phyloP scores from a whole-genome alignment of 1,284 basidiomycete species.

The Cutaneotrichosporon cutaneum region DNA sequence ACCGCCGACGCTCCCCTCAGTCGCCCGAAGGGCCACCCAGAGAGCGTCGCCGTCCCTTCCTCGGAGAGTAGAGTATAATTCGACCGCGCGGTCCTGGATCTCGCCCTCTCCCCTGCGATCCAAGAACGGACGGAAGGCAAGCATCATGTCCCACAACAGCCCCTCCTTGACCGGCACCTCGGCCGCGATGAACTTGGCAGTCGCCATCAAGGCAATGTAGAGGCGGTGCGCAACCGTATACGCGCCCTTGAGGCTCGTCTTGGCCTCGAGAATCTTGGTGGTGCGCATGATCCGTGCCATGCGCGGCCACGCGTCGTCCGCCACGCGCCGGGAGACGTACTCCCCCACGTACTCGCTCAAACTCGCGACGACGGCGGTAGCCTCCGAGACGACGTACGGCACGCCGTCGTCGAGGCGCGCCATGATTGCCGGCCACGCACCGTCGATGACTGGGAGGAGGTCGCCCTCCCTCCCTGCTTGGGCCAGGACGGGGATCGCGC shows the following conservation, averaged over 20 bases:
- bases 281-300: conserved; percentile 63
- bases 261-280: conserved; percentile 62
- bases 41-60: conserved; percentile 71
- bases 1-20: conserved; percentile 31
- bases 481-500: conserved; percentile 71
- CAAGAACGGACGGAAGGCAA: conserved; percentile 72
- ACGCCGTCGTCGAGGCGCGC: conserved; percentile 72
- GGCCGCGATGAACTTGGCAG: conserved; percentile 65
- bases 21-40: conserved; percentile 71
- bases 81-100: conserved; percentile 64
- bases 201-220: conserved; percentile 67
- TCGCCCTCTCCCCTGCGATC: conserved; percentile 66
- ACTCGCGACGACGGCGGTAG: conserved; percentile 67
- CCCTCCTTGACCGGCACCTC: conserved; percentile 67
- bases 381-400: conserved; percentile 72
- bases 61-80: conserved; percentile 64
- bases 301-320: conserved; percentile 87
- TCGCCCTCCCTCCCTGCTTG: conserved; percentile 58
- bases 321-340: conserved; percentile 76
- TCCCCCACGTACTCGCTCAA: conserved; percentile 68
- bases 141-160: conserved; percentile 72
- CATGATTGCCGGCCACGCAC: conserved; percentile 83
- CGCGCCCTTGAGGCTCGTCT: conserved; percentile 63
- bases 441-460: conserved; percentile 76
- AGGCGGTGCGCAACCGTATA: conserved; percentile 67